phyloP scores from a whole-genome alignment of 352 stramenopile genomes.

The Elongisporangium anandrum region DNA sequence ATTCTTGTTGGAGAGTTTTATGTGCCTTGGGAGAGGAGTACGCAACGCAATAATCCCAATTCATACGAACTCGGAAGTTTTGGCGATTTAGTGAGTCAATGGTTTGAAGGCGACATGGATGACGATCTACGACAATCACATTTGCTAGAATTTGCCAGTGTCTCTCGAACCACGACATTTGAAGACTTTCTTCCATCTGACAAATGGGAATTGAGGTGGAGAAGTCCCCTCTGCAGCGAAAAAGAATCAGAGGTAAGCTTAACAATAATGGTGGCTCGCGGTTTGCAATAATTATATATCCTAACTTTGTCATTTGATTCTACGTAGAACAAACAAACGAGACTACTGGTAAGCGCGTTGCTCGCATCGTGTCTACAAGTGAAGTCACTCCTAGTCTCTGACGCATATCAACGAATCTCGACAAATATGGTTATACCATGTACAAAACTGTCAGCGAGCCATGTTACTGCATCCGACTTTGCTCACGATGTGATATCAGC shows the following conservation, averaged over 20 bases:
- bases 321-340: conserved; percentile 54
- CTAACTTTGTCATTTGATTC: conserved; percentile 4
- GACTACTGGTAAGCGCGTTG: conserved; percentile 61
- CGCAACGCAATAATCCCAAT: conserved; percentile 7
- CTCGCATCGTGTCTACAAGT: conserved; percentile 68
- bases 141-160: conserved; percentile 34
- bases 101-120: conserved; percentile 67
- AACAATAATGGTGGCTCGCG: neutral
- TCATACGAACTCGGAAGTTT: conserved; percentile 51
- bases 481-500: conserved; percentile 57
- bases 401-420: conserved; percentile 36
- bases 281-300: neutral
- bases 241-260: conserved; percentile 41
- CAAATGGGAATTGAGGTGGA: conserved; percentile 80
- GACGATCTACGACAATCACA: conserved; percentile 35
- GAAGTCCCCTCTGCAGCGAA: conserved; percentile 52
- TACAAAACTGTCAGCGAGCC: conserved; percentile 30
- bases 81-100: conserved; percentile 62
- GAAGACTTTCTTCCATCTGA: conserved; percentile 34
- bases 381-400: conserved; percentile 30
- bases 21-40: conserved; percentile 57
- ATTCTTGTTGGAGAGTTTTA: conserved; percentile 59
- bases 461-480: conserved; percentile 32
- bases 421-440: conserved; percentile 28
- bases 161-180: conserved; percentile 26